These are phyloP conservation scores for Cutaneotrichosporon daszewskae DNA, from an alignment of 1,284 basidiomycete species.

Conservation along the genomic window DNA sequence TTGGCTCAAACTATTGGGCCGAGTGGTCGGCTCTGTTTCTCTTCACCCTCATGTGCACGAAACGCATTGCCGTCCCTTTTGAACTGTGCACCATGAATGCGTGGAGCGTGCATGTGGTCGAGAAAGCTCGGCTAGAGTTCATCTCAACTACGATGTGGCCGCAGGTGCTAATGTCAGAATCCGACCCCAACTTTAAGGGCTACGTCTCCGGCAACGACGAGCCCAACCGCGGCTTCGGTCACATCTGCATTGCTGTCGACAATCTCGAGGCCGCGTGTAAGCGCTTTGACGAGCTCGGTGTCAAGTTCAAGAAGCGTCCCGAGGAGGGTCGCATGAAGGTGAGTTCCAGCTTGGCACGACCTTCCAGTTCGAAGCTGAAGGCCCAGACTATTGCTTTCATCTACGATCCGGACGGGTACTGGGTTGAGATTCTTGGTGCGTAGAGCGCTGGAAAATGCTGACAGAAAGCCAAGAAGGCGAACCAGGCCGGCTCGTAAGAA, in stretches of 20 bases:
- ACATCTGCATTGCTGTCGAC: conserved; percentile 73
- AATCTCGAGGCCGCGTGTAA: conserved; percentile 77
- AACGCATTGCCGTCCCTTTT: too few species aligned
- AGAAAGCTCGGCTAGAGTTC: too few species aligned
- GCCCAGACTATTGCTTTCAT: conserved; percentile 62
- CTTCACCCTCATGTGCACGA: too few species aligned
- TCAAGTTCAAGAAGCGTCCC: conserved; percentile 81
- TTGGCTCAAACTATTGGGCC: too few species aligned
- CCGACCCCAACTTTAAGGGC: conserved; percentile 66
- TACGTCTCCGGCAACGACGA: conserved; percentile 79
- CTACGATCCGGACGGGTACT: conserved; percentile 72
- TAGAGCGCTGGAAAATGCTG: not conserved
- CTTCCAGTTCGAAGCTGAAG: too few species aligned
- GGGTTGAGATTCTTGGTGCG: conserved; percentile 50
- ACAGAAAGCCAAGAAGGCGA: conserved; percentile 5
- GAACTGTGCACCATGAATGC: too few species aligned
- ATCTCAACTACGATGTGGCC: not conserved
- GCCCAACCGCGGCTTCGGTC: conserved; percentile 75
- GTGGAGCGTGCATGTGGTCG: not conserved
- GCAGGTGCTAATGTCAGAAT: conserved; percentile 45
- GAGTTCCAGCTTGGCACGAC: too few species aligned
- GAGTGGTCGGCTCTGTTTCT: too few species aligned
- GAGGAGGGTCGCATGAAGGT: conserved; percentile 79
- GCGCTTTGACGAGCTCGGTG: conserved; percentile 74
- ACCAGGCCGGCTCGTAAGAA: conserved; percentile 16